Percentiles rank a stretch among this genome's conserved stretches.
Evolutionary conservation across 2,329 filamentous ascomycete genomes (phyloP).

Genomic region (Thermoascus crustaceus): DNA sequence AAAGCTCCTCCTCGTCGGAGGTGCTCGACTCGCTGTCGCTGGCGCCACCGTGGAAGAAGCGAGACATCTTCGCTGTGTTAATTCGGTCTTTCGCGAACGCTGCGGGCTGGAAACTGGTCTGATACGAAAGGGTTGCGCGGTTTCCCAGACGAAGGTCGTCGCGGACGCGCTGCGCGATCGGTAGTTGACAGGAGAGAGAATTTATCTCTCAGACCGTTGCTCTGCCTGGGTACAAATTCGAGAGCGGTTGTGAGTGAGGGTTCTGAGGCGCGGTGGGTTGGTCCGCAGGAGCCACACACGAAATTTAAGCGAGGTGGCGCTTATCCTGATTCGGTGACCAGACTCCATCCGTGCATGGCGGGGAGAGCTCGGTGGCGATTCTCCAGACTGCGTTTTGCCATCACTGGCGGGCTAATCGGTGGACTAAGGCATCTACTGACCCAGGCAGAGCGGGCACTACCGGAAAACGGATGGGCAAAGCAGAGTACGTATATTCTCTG

Average conservation of each 20-base stretch:
- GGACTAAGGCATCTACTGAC: neutral
- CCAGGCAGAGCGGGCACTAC: neutral
- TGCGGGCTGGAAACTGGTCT: slow-evolving; percentile 14
- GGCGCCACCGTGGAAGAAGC: slow-evolving; percentile 93
- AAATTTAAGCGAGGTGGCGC: slow-evolving; percentile 39
- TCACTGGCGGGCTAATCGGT: too few species aligned
- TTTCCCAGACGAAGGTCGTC: slow-evolving; percentile 4
- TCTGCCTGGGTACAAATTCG: too few species aligned
- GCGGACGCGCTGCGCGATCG: slow-evolving; percentile 16
- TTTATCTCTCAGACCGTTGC: too few species aligned
- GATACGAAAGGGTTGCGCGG: slow-evolving; percentile 15
- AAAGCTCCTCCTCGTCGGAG: slow-evolving; percentile 88
- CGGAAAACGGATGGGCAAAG: too few species aligned
- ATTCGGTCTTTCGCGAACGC: slow-evolving; percentile 4
- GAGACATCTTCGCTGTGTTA: slow-evolving; percentile 62
- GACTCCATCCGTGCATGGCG: neutral
- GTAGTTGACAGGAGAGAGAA: too few species aligned
- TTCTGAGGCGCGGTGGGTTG: slow-evolving; percentile 20
- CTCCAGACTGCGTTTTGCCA: too few species aligned
- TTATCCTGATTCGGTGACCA: slow-evolving; percentile 26
- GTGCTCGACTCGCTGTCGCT: slow-evolving; percentile 94
- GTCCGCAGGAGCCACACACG: slow-evolving; percentile 30
- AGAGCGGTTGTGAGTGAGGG: too few species aligned
- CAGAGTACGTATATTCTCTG: too few species aligned
- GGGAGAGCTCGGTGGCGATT: neutral